phyloP scores from a whole-genome alignment of 495 filamentous ascomycete species.

The Neurospora sp. region DNA sequence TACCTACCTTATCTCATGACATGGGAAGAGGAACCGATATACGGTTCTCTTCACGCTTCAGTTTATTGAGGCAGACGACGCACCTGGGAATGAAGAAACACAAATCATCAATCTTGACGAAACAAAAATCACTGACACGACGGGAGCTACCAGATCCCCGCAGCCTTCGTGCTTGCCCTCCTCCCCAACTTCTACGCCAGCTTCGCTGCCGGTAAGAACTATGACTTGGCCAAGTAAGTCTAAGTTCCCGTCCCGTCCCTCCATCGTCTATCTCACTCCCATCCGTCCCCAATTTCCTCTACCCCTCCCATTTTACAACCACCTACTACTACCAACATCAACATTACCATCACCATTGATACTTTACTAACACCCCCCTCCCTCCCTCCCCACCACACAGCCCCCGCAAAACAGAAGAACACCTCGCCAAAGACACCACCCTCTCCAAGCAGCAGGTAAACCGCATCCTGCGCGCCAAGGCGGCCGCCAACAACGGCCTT shows the following conservation, averaged over 20 bases:
- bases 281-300: neutral
- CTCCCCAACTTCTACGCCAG: slow-evolving; percentile 27
- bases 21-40: neutral
- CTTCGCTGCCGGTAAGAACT: slow-evolving; percentile 28
- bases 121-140: neutral
- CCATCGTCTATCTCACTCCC: neutral
- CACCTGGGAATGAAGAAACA: neutral
- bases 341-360: neutral
- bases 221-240: slow-evolving; percentile 24
- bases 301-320: neutral
- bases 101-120: neutral
- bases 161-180: slow-evolving; percentile 30
- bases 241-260: neutral
- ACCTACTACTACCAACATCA: neutral
- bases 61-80: neutral
- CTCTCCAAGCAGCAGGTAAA: slow-evolving; percentile 23
- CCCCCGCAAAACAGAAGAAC: slow-evolving; percentile 18
- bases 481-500: slow-evolving; percentile 37
- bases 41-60: neutral
- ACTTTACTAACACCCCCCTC: neutral
- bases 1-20: neutral
- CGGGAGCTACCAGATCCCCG: slow-evolving; percentile 30
- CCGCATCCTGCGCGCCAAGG: slow-evolving; percentile 37
- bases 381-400: neutral
- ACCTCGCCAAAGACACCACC: slow-evolving; percentile 26